phyloP scores from a whole-genome alignment of 352 stramenopile species.

The Phytophthora pistaciae region DNA sequence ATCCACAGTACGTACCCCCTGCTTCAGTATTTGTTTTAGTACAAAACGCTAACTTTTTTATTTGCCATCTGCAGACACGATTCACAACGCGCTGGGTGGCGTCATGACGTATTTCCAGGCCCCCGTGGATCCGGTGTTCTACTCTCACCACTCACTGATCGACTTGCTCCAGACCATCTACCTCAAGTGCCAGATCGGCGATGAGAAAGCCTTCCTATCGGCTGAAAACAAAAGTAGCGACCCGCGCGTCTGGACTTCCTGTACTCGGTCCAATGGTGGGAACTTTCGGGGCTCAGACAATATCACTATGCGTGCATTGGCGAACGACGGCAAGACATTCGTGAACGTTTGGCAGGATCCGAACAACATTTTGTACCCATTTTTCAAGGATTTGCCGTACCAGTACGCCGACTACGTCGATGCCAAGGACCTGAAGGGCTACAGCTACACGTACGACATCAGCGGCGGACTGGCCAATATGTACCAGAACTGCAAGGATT shows the following conservation, averaged over 20 bases:
- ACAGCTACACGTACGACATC: conserved; percentile 71
- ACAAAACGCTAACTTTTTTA: conserved; percentile 30
- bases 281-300: conserved; percentile 38
- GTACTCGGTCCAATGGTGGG: conserved; percentile 25
- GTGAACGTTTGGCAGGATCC: conserved; percentile 45
- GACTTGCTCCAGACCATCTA: conserved; percentile 64
- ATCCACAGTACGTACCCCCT: conserved; percentile 55
- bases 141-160: conserved; percentile 52
- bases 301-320: conserved; percentile 37
- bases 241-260: conserved; percentile 42
- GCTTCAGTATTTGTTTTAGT: not conserved
- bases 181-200: conserved; percentile 59
- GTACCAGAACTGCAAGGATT: conserved; percentile 52
- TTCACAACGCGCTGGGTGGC: conserved; percentile 54
- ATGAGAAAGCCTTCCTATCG: conserved; percentile 30
- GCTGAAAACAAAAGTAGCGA: conserved; percentile 39
- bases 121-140: conserved; percentile 63
- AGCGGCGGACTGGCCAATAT: conserved; percentile 54
- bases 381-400: conserved; percentile 66
- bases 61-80: conserved; percentile 46
- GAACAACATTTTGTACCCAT: conserved; percentile 56
- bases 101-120: conserved; percentile 60
- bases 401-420: conserved; percentile 54
- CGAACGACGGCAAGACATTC: conserved; percentile 26
- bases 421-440: conserved; percentile 50